phyloP scores from a whole-genome alignment of 108 stramenopile genomes.

The Pseudonitzschia pungens region DNA sequence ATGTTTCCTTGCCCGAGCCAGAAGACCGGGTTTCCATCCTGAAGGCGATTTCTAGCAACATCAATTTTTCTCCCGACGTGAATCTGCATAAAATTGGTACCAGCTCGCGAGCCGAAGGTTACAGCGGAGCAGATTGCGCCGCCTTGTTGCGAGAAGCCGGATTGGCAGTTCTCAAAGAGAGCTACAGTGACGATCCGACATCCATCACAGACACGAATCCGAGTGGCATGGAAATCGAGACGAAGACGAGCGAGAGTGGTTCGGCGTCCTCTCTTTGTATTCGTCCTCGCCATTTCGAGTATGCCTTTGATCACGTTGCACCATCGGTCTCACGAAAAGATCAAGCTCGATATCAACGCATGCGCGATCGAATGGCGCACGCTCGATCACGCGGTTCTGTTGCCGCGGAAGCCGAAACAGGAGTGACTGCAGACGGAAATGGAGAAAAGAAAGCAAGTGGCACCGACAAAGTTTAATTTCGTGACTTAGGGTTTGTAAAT shows the following conservation, averaged over 20 bases:
- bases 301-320: slow-evolving; percentile 83
- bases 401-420: slow-evolving; percentile 20
- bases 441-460: neutral
- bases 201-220: slow-evolving; percentile 3
- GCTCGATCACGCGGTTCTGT: slow-evolving; percentile 66
- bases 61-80: slow-evolving; percentile 64
- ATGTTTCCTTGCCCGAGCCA: slow-evolving; percentile 90
- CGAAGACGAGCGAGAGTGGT: slow-evolving; percentile 10
- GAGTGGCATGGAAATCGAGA: neutral
- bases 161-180: slow-evolving; percentile 80
- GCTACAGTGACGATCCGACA: neutral
- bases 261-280: slow-evolving; percentile 46
- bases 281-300: slow-evolving; percentile 63
- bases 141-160: slow-evolving; percentile 89
- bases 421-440: neutral
- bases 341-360: slow-evolving; percentile 77
- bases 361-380: slow-evolving; percentile 80
- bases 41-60: slow-evolving; percentile 60
- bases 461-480: neutral
- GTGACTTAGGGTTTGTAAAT: neutral
- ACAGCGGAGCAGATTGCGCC: slow-evolving; percentile 89
- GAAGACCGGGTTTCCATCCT: slow-evolving; percentile 85
- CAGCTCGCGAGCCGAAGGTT: slow-evolving; percentile 74
- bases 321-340: slow-evolving; percentile 86
- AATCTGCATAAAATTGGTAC: slow-evolving; percentile 68